phyloP scores from a whole-genome alignment of 1,139 yeast genomes.

The Suhomyces taliae region DNA sequence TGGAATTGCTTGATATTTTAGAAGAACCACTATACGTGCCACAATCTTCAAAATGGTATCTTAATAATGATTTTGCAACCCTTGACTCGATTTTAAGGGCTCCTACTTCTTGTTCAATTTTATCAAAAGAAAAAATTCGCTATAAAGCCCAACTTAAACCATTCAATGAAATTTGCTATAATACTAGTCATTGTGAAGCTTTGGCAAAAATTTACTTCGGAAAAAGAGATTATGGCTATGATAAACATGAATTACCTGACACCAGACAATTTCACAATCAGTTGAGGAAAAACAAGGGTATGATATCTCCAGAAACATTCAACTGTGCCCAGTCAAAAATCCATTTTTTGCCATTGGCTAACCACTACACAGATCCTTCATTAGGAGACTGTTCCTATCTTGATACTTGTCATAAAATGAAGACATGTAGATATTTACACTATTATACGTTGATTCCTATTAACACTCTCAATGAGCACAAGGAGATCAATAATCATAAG shows the following conservation, averaged over 20 bases:
- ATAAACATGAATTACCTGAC: conserved; percentile 3
- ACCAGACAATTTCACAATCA: conserved; percentile 12
- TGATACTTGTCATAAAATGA: conserved; percentile 89
- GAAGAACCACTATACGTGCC: conserved; percentile 17
- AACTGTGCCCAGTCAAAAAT: conserved; percentile 50
- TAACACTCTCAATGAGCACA: too few relatives aligned
- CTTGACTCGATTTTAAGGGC: conserved; percentile 19
- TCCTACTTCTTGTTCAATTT: conserved; percentile 30
- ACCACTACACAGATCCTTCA: conserved; percentile 54
- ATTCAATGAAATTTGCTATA: conserved; percentile 55
- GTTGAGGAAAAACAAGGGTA: conserved; percentile 12
- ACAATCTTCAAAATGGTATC: conserved; percentile 1
- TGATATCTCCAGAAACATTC: conserved; percentile 24
- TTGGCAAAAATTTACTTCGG: conserved; percentile 30
- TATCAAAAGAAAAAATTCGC: conserved; percentile 45
- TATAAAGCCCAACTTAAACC: conserved; percentile 38
- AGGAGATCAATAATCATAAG: too few relatives aligned
- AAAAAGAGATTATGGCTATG: conserved; percentile 15
- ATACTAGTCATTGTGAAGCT: conserved; percentile 42
- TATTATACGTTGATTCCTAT: conserved; percentile 63
- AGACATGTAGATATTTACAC: conserved; percentile 78
- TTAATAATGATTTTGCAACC: conserved; percentile 4
- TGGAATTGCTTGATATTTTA: conserved; percentile 13
- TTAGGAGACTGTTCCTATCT: conserved; percentile 94
- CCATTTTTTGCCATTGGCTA: conserved; percentile 64